A percentile compares a stretch with the other conserved stretches of the same genome.
Conservation (phyloP, 257 asterid genomes). For the Solanum peruvianum region DNA sequence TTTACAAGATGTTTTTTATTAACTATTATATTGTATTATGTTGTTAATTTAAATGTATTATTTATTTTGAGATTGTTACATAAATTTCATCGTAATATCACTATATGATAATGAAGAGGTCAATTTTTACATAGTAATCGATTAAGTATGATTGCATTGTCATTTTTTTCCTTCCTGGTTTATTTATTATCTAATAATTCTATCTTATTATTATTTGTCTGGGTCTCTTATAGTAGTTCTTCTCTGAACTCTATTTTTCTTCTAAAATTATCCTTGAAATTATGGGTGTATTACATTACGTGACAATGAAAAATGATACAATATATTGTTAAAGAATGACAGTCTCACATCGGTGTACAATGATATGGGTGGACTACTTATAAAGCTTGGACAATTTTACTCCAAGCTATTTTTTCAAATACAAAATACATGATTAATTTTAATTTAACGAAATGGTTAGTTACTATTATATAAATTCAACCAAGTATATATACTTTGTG, state of each 20-base stretch:
- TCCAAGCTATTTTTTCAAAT: too few relatives aligned
- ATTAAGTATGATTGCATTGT: background rate
- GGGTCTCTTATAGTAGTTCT: too few relatives aligned
- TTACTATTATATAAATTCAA: background rate
- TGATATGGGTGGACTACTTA: too few relatives aligned
- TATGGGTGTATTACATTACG: too few relatives aligned
- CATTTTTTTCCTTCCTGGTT: fast-evolving
- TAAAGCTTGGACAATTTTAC: too few relatives aligned
- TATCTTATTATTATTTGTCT: too few relatives aligned
- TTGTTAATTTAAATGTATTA: background rate
- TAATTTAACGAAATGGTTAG: background rate
- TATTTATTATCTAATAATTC: too few relatives aligned
- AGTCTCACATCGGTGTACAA: too few relatives aligned
- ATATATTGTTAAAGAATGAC: too few relatives aligned
- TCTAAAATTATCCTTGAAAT: background rate
- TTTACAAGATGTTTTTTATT: background rate
- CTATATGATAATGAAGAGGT: background rate
- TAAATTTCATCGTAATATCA: background rate
- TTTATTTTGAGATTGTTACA: background rate
- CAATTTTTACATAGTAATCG: fast-evolving
- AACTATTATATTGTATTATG: background rate
- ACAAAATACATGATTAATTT: background rate
- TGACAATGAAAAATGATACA: too few relatives aligned
- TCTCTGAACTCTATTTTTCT: background rate
- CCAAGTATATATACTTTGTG: background rate